Evolutionary conservation across 495 filamentous ascomycete species (phyloP).

Genomic region (Xylaria curta): DNA sequence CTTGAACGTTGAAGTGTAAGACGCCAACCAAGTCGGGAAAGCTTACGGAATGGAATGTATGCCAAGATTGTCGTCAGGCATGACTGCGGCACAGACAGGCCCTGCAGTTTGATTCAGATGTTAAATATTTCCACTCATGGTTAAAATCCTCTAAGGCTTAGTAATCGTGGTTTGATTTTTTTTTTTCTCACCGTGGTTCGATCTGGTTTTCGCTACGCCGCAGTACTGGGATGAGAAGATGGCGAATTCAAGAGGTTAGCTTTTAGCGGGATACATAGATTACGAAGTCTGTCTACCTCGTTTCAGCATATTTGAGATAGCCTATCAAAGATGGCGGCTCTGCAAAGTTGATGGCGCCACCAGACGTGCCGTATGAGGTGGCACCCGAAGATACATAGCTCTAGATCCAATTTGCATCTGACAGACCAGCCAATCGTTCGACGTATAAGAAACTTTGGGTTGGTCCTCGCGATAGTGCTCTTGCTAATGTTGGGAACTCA

Average conservation of each 20-base stretch:
- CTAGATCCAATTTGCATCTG: background rate
- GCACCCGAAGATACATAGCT: background rate
- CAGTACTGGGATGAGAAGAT: conserved; percentile 7
- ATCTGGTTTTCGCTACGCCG: conserved; percentile 5
- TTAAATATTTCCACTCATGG: background rate
- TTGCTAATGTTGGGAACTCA: background rate
- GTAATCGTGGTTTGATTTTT: background rate
- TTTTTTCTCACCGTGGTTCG: background rate
- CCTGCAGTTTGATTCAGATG: background rate
- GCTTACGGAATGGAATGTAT: background rate
- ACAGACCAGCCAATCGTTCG: background rate
- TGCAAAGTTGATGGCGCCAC: conserved; percentile 17
- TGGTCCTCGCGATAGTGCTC: background rate
- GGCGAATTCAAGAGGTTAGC: background rate
- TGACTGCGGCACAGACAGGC: background rate
- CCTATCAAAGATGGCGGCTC: conserved; percentile 2
- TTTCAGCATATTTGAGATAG: background rate
- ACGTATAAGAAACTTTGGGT: background rate
- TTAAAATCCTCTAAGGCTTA: background rate
- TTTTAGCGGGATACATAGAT: background rate
- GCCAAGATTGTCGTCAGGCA: background rate
- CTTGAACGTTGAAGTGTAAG: conserved; percentile 3
- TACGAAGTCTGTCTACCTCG: background rate
- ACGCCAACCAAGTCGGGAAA: background rate
- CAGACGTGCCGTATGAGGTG: background rate